Conservation (phyloP, 768 basidiomycete genomes). For the Cystobasidium tubakii region DNA sequence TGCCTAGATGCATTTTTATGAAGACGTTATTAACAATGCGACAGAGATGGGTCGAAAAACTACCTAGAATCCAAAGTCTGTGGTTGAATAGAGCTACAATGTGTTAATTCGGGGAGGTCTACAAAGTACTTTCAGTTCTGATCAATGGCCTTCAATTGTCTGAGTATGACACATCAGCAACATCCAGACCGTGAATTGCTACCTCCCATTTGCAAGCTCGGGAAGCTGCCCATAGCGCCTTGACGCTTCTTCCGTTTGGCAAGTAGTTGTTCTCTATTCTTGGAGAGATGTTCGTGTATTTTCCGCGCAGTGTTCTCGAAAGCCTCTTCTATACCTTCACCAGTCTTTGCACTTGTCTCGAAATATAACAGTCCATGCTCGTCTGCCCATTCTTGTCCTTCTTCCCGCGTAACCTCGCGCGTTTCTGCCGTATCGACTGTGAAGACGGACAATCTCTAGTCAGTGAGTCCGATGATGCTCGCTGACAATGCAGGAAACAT, state of each 20-base stretch:
- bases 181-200: background rate
- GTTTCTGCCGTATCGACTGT: constrained; percentile 27
- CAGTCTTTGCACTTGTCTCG: constrained; percentile 44
- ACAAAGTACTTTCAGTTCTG: too few relatives aligned
- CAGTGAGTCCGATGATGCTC: too few relatives aligned
- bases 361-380: constrained; percentile 42
- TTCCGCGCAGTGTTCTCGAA: constrained; percentile 31
- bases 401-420: constrained; percentile 38
- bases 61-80: too few relatives aligned
- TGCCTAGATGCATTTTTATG: too few relatives aligned
- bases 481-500: constrained; percentile 51
- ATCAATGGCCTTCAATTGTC: background rate
- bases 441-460: background rate
- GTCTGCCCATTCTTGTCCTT: constrained; percentile 38
- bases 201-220: constrained; percentile 2
- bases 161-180: background rate
- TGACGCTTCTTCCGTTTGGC: constrained; percentile 24
- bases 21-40: too few relatives aligned
- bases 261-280: constrained; percentile 16
- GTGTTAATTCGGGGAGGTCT: too few relatives aligned
- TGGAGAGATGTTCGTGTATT: constrained; percentile 24
- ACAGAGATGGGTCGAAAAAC: background rate
- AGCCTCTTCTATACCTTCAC: constrained; percentile 42
- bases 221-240: constrained; percentile 30
- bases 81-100: constrained; percentile 6